Percentiles rank a stretch among this genome's conserved stretches.
phyloP scores from a whole-genome alignment of 2,329 filamentous ascomycete species.

The Penicillium sp. region DNA sequence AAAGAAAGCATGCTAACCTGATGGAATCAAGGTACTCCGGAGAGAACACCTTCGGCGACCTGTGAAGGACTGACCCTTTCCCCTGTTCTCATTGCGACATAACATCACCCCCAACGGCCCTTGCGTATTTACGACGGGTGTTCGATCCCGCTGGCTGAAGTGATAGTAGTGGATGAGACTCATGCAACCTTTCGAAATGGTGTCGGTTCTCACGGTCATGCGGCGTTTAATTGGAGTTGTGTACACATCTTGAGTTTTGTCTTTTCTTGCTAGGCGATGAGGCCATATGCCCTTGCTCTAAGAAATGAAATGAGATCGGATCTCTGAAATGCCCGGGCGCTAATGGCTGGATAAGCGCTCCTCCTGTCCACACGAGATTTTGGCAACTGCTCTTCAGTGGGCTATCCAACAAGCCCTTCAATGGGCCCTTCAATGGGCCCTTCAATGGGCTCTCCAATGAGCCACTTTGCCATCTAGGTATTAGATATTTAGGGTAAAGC shows the following conservation, averaged over 20 bases:
- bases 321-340: background rate
- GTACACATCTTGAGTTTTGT: slow-evolving; percentile 17
- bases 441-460: too few relatives aligned
- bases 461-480: too few relatives aligned
- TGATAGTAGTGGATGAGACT: slow-evolving; percentile 10
- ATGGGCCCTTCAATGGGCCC: too few relatives aligned
- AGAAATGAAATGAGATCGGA: slow-evolving; percentile 10
- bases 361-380: too few relatives aligned
- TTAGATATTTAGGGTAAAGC: too few relatives aligned
- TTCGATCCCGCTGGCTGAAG: background rate
- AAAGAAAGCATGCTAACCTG: slow-evolving; percentile 29
- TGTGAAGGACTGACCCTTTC: slow-evolving; percentile 22
- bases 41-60: slow-evolving; percentile 92
- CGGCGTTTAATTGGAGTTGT: slow-evolving; percentile 30
- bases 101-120: background rate
- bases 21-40: slow-evolving; percentile 73
- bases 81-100: slow-evolving; percentile 15
- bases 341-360: too few relatives aligned
- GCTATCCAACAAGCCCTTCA: too few relatives aligned
- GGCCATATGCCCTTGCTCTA: slow-evolving; percentile 19
- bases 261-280: slow-evolving; percentile 21
- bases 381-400: too few relatives aligned
- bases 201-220: slow-evolving; percentile 18
- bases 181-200: slow-evolving; percentile 12
- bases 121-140: slow-evolving; percentile 5